A percentile compares a stretch with the other conserved stretches of the same genome.
Conservation (phyloP, 2,329 filamentous ascomycete species). For the Fusarium tuaranense region DNA sequence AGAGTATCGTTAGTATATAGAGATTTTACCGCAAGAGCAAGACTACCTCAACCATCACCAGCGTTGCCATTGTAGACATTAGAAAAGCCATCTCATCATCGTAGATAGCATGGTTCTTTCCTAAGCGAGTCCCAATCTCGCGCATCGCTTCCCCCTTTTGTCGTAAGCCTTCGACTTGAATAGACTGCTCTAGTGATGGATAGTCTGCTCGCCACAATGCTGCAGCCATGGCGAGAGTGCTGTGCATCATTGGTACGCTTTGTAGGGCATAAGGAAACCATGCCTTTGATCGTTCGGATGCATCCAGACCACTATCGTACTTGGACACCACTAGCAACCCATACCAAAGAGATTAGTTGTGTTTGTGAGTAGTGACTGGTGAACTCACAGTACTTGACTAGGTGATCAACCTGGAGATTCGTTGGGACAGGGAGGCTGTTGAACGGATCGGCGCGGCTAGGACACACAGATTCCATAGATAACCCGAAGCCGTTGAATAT, state of each 20-base stretch:
- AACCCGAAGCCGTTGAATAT: fast-evolving
- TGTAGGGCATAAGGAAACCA: not conserved
- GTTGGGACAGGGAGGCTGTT: not conserved
- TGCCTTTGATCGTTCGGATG: not conserved
- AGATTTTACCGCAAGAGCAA: fast-evolving
- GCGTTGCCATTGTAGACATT: not conserved
- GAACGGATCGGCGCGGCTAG: not conserved
- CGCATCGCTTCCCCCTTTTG: not conserved
- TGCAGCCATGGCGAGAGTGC: not conserved
- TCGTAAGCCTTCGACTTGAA: not conserved
- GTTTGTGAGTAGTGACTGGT: not conserved
- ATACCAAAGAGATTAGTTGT: not conserved
- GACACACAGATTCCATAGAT: not conserved
- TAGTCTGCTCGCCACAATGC: not conserved
- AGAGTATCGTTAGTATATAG: not conserved
- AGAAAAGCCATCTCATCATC: not conserved
- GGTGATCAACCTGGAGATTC: not conserved
- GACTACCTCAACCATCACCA: not conserved
- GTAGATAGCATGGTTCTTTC: not conserved
- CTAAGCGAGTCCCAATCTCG: not conserved
- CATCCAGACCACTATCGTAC: not conserved
- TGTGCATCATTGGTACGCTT: not conserved
- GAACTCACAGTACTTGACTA: not conserved
- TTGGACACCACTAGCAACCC: not conserved
- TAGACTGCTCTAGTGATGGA: not conserved